A percentile compares a stretch with the other conserved stretches of the same genome.
These are phyloP conservation scores for Penicillium psychrosexuale DNA, from an alignment of 2,329 filamentous ascomycete species.

Conservation along the genomic window DNA sequence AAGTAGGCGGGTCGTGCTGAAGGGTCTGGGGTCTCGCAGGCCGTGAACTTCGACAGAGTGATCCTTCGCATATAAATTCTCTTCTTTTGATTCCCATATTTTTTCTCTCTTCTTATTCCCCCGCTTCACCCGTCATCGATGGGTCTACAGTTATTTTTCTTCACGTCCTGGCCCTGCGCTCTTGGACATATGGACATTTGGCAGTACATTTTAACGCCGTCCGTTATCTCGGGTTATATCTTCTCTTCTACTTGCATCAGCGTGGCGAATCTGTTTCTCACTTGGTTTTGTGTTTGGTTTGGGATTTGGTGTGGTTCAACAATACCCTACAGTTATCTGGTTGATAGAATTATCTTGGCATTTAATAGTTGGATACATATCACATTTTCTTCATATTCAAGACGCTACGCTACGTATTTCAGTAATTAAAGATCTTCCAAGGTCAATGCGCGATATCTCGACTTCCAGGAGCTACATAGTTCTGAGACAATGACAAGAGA, in stretches of 20 bases:
- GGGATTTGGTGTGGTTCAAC: slow-evolving; percentile 9
- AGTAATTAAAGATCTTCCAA: too few relatives aligned
- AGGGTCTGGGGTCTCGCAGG: slow-evolving; percentile 33
- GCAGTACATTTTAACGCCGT: slow-evolving; percentile 6
- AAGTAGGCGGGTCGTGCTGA: slow-evolving; percentile 40
- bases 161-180: slow-evolving; percentile 9
- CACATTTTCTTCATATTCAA: not conserved
- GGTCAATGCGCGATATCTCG: too few relatives aligned
- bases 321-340: slow-evolving; percentile 11
- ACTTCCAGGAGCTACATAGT: too few relatives aligned
- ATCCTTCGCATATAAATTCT: not conserved
- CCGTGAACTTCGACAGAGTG: not conserved
- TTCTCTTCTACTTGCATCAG: slow-evolving; percentile 25
- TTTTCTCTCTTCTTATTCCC: not conserved
- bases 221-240: slow-evolving; percentile 8
- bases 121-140: not conserved
- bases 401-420: too few relatives aligned
- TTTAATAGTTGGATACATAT: not conserved
- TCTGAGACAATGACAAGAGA: too few relatives aligned
- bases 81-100: not conserved
- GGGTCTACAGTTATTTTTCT: slow-evolving; percentile 7
- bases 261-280: slow-evolving; percentile 22
- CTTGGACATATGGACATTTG: not conserved
- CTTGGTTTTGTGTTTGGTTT: slow-evolving; percentile 11
- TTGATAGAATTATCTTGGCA: slow-evolving; percentile 3